Evolutionary conservation across 495 filamentous ascomycete genomes (phyloP), one percentile per base, ranked within the genome.

Genomic region (Thermochaetoides thermophila): DNA sequence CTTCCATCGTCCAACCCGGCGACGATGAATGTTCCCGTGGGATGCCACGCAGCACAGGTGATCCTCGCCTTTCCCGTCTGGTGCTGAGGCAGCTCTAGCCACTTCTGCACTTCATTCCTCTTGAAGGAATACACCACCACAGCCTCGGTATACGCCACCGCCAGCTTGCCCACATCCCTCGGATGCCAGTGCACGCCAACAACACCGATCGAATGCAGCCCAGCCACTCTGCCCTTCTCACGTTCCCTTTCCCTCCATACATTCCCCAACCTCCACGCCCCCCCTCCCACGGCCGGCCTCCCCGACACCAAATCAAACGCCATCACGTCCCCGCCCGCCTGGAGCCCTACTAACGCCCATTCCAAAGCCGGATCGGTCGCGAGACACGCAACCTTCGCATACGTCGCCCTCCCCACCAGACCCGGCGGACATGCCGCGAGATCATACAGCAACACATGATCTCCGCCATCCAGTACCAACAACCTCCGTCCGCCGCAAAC

Each of bases 31-130:
- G 81, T 89, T 0, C 89, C 89, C 17, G 85, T 91, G 1, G 89
- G 89, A 58, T 97, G 89, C 89, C 89, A 97, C 22, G 84, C 45
- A 0, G 80, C 86, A n/a, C n/a, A n/a, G n/a, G n/a, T n/a, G n/a
- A n/a, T n/a, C n/a, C n/a, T n/a, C n/a, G n/a, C n/a, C n/a, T n/a
- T n/a, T n/a, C n/a, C n/a, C n/a, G n/a, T n/a, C n/a, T n/a, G n/a
- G n/a, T n/a, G n/a, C 35, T 84, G 76, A 1, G 69, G 79, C 38
- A 97, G 53, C 42, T 85, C 66, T 44, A 93, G 84, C 49, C 70
- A 87, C 44, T 78, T 80, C 27, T 73, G 61, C 0, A 79, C 62
- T 34, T 74, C 60, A 35, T 83, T 82, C 52, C 89, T 75, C 59
- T 96, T 94, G 67, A 97, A 91, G 3, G 80, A 81, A 47, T 85